phyloP scores from a whole-genome alignment of 1,139 yeast genomes.

The Candida pseudoviswanathii region DNA sequence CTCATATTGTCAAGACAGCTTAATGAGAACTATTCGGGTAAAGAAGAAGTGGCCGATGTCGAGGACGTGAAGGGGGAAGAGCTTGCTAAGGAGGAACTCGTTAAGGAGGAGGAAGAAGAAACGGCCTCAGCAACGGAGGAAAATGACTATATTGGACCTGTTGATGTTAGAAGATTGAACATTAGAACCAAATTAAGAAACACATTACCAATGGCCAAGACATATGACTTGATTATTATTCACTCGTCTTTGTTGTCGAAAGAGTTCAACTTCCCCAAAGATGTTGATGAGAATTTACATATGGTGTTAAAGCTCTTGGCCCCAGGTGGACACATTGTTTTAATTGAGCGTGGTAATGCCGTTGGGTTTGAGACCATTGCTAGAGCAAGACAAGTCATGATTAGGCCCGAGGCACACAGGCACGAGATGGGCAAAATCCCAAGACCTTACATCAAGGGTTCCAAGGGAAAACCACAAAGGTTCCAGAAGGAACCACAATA shows the following conservation, averaged over 20 bases:
- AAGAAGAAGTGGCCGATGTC: conserved; percentile 13
- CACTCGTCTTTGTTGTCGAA: conserved; percentile 74
- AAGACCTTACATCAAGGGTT: conserved; percentile 65
- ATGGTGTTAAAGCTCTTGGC: conserved; percentile 60
- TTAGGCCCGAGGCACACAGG: conserved; percentile 73
- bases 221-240: conserved; percentile 82
- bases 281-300: conserved; percentile 71
- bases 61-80: conserved; percentile 15
- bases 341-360: conserved; percentile 89
- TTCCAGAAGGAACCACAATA: conserved; percentile 37
- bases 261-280: conserved; percentile 62
- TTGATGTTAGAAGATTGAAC: conserved; percentile 56
- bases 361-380: conserved; percentile 87
- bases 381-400: conserved; percentile 84
- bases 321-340: conserved; percentile 77
- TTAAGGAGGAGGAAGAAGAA: conserved; percentile 18
- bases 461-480: conserved; percentile 41
- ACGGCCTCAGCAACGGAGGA: conserved; percentile 25
- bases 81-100: conserved; percentile 16
- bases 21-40: conserved; percentile 44
- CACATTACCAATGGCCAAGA: conserved; percentile 46
- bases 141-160: conserved; percentile 52
- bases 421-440: conserved; percentile 67
- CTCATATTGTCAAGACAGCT: conserved; percentile 70
- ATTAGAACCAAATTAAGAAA: conserved; percentile 56